Conservation (phyloP, 208 protist species). For the Leptomonas seymouri region DNA sequence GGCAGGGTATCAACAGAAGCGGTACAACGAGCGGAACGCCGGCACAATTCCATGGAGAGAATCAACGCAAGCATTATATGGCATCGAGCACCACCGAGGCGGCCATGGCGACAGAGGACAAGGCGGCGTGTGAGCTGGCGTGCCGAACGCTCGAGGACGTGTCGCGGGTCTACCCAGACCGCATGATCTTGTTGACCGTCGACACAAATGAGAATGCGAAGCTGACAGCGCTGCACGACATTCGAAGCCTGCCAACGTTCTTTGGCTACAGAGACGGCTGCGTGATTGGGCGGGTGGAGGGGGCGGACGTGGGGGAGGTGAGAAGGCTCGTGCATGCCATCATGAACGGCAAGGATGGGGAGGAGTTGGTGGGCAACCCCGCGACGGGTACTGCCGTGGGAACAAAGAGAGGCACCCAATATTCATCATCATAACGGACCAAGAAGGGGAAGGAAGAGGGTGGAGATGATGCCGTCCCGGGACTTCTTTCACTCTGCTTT, state of each 20-base stretch:
- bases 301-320: constrained; percentile 64
- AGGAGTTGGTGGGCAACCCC: neutral
- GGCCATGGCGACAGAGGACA: constrained; percentile 29
- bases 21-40: neutral
- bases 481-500: neutral
- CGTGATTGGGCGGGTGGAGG: constrained; percentile 75
- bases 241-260: constrained; percentile 89
- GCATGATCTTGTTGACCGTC: constrained; percentile 63
- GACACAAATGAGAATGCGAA: constrained; percentile 75
- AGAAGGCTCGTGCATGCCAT: constrained; percentile 42
- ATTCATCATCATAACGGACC: too few species aligned
- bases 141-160: constrained; percentile 29
- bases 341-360: neutral
- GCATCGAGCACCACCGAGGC: neutral
- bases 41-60: neutral
- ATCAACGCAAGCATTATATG: neutral
- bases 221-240: constrained; percentile 80
- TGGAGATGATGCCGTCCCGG: neutral
- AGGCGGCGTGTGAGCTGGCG: constrained; percentile 23
- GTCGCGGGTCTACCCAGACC: constrained; percentile 9
- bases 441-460: neutral
- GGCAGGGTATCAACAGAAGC: neutral
- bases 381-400: neutral
- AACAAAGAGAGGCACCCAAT: neutral
- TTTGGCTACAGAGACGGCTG: constrained; percentile 73